A percentile compares a stretch with the other conserved stretches of the same genome.
Evolutionary conservation across 345 rosid genomes (phyloP).

Genomic region (Ailanthus altissimus): DNA sequence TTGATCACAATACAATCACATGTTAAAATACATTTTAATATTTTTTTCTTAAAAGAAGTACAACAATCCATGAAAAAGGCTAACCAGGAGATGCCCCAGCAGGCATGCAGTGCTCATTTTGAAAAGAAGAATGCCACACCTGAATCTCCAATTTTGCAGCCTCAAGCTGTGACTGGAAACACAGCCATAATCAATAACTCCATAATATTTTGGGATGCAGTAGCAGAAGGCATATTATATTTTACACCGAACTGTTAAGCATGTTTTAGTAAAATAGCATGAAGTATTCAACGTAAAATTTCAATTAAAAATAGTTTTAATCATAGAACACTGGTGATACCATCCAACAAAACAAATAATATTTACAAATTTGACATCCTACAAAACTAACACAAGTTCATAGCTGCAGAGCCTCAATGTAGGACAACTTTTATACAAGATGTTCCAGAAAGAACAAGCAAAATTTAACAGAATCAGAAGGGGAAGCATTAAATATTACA

Average conservation of each 20-base stretch:
- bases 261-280: not conserved
- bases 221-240: not conserved
- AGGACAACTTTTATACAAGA: not conserved
- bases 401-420: not conserved
- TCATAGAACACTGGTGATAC: not conserved
- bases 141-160: conserved; percentile 73
- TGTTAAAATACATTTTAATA: not conserved
- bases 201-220: not conserved
- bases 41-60: not conserved
- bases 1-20: conserved; percentile 13
- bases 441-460: not conserved
- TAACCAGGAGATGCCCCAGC: conserved; percentile 77
- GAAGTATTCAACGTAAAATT: not conserved
- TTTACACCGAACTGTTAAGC: not conserved
- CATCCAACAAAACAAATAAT: not conserved
- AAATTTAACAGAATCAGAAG: not conserved
- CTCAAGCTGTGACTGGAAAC: conserved; percentile 68
- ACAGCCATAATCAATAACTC: conserved; percentile 3
- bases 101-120: conserved; percentile 65
- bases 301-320: not conserved
- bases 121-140: conserved; percentile 87
- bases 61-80: conserved; percentile 30
- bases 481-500: not conserved
- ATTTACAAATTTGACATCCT: not conserved
- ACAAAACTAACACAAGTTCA: not conserved